Percentiles rank a stretch among this genome's conserved stretches.
Evolutionary conservation across 2,329 filamentous ascomycete genomes (phyloP).

Genomic region (Aurifilum marmelostoma): DNA sequence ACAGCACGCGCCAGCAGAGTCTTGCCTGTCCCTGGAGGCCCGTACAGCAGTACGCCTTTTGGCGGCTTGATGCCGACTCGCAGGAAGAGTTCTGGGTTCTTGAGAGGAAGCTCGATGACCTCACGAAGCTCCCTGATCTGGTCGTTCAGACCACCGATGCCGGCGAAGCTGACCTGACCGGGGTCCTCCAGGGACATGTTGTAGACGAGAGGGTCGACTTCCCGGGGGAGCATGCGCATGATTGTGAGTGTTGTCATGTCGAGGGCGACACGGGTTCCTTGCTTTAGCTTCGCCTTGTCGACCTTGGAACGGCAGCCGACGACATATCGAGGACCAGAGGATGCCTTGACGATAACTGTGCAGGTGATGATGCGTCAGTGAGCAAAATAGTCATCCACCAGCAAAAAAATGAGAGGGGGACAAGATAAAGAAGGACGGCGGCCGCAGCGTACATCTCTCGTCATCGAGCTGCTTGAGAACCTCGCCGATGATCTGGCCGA

Average conservation of each 20-base stretch:
- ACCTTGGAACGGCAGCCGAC: slow-evolving; percentile 98
- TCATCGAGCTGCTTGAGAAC: slow-evolving; percentile 98
- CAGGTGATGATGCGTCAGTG: background rate
- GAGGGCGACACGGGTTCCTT: slow-evolving; percentile 94
- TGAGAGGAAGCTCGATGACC: slow-evolving; percentile 95
- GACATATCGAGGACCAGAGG: slow-evolving; percentile 94
- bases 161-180: slow-evolving; percentile 95
- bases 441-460: slow-evolving; percentile 79
- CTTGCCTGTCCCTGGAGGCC: slow-evolving; percentile 95
- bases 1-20: slow-evolving; percentile 92
- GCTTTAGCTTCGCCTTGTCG: slow-evolving; percentile 95
- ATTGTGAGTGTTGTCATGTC: slow-evolving; percentile 99
- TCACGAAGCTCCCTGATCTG: slow-evolving; percentile 97
- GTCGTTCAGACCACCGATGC: slow-evolving; percentile 96
- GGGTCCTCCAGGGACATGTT: slow-evolving; percentile 99
- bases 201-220: slow-evolving; percentile 98
- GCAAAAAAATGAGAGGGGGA: background rate
- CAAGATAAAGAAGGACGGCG: slow-evolving; percentile 8
- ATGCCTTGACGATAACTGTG: slow-evolving; percentile 96
- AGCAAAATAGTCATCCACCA: slow-evolving; percentile 30
- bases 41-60: slow-evolving; percentile 95
- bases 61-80: slow-evolving; percentile 98
- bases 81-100: slow-evolving; percentile 97
- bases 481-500: slow-evolving; percentile 98
- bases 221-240: slow-evolving; percentile 98